phyloP scores from a whole-genome alignment of 257 asterid genomes.

The Nemophila menziesii region DNA sequence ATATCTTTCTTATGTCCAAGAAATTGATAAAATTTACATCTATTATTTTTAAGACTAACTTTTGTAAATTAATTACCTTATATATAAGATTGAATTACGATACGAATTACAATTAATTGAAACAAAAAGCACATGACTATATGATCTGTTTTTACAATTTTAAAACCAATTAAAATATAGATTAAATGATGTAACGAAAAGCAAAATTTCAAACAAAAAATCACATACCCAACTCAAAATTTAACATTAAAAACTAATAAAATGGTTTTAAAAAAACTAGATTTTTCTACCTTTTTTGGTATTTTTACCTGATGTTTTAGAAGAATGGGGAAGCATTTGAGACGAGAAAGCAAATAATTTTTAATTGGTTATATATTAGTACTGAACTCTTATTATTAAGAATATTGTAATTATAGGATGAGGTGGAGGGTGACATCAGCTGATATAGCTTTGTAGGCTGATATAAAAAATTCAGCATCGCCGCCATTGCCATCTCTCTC shows the following conservation, averaged over 20 bases:
- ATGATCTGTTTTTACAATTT: too few species aligned
- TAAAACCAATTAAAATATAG: too few species aligned
- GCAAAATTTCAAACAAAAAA: too few species aligned
- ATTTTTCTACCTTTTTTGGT: neutral
- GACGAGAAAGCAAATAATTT: conserved; percentile 18
- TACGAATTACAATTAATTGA: too few species aligned
- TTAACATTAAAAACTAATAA: neutral
- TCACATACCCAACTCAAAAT: neutral
- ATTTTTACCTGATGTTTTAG: conserved; percentile 36
- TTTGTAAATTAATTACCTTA: too few species aligned
- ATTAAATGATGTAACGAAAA: too few species aligned
- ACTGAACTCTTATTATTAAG: conserved; percentile 9
- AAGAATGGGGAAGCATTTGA: conserved; percentile 18
- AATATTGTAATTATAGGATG: conserved; percentile 16
- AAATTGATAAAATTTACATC: too few species aligned
- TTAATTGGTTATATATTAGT: neutral
- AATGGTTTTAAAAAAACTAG: too few species aligned
- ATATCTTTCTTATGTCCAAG: too few species aligned
- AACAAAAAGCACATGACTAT: too few species aligned
- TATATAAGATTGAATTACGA: too few species aligned
- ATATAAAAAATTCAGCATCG: conserved; percentile 46
- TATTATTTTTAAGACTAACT: too few species aligned
- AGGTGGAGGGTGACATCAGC: conserved; percentile 31
- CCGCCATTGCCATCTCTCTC: conserved; percentile 45
- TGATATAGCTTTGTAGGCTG: conserved; percentile 27